Evolutionary conservation across 2,329 filamentous ascomycete genomes (phyloP).

Genomic region (Magnaporthales sp.): DNA sequence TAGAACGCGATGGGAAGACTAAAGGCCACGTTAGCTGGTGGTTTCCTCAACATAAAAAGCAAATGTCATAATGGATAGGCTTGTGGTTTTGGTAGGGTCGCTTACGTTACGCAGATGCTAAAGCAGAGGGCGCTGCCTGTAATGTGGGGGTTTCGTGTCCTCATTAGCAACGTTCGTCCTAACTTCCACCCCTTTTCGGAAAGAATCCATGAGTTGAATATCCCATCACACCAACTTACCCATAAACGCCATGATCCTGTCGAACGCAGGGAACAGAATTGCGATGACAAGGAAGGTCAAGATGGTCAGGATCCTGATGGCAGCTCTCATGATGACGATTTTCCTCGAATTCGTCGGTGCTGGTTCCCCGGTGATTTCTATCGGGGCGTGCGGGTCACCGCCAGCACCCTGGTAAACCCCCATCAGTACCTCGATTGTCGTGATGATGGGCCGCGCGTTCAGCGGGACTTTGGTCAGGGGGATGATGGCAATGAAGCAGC

Average conservation of each 20-base stretch:
- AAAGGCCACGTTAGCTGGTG: background rate
- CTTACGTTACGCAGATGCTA: constrained; percentile 77
- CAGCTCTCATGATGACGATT: constrained; percentile 42
- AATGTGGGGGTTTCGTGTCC: background rate
- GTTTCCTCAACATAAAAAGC: background rate
- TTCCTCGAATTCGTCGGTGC: constrained; percentile 34
- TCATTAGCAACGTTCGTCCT: background rate
- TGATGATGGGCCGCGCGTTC: constrained; percentile 79
- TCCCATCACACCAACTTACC: constrained; percentile 24
- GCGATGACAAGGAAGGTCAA: constrained; percentile 69
- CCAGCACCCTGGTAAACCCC: constrained; percentile 49
- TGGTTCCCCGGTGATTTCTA: constrained; percentile 11
- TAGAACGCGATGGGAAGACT: constrained; percentile 78
- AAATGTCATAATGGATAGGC: background rate
- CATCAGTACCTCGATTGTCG: constrained; percentile 71
- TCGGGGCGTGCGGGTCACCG: constrained; percentile 29
- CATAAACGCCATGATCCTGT: constrained; percentile 85
- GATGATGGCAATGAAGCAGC: constrained; percentile 82
- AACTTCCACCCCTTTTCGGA: no score
- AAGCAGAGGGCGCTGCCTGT: constrained; percentile 74
- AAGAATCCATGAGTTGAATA: no score
- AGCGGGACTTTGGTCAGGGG: constrained; percentile 92
- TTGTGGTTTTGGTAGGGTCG: constrained; percentile 7
- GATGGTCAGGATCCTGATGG: constrained; percentile 57
- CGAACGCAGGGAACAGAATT: constrained; percentile 64